Base-by-base conservation (phyloP, 192 early-diverging fungal genomes). In the Coemansia sp. region DNA sequence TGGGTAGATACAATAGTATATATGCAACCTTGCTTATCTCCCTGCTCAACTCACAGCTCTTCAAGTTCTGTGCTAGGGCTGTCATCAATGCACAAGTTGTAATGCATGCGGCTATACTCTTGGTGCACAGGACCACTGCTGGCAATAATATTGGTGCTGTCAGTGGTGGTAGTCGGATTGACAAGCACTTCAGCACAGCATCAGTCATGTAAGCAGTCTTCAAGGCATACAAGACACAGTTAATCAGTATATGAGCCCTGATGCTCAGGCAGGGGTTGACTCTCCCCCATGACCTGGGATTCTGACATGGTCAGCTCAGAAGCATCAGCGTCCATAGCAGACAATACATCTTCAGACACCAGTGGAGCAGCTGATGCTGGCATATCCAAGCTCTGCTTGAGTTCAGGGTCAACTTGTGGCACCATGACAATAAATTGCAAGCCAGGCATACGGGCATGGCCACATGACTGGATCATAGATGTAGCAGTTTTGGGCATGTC, bases 381-480 rank as follows among this genome's bases (percentile, higher is more conserved):
- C 40, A 44, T 14, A 3, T 44, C 40, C 40, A 44, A 14, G 4
- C 3, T 44, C 14, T n/a, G 40, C 40, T n/a, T 44, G 14, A 44
- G 40, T 14, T 44, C 40, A n/a, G 40, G 40, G 14, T 12, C 60
- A 11, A 21, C n/a, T 9, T 69, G 66, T 1, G 78, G 78, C 17
- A 87, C 85, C 83, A 97, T 83, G 14, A 93, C 74, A 20, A 94
- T 84, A 57, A 88, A 97, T 34, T 84, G 82, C 21, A 91, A 91
- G 52, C 87, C 74, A 14, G 71, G 71, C 57, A 87, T 84, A 9
- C 92, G 84, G 5, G 93, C 94, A 14, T 93, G 83, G 12, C 93
- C 93, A 25, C 92, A 85, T n/a, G 92, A 93, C 70, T 95, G 95
- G 9, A 97, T 95, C 54, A 93, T 86, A 57, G 88, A 84, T 38